A percentile compares a stretch with the other conserved stretches of the same genome.
These are phyloP conservation scores for Fragaria nilgerrensis DNA, from an alignment of 306 rosid species.

Conservation along the genomic window DNA sequence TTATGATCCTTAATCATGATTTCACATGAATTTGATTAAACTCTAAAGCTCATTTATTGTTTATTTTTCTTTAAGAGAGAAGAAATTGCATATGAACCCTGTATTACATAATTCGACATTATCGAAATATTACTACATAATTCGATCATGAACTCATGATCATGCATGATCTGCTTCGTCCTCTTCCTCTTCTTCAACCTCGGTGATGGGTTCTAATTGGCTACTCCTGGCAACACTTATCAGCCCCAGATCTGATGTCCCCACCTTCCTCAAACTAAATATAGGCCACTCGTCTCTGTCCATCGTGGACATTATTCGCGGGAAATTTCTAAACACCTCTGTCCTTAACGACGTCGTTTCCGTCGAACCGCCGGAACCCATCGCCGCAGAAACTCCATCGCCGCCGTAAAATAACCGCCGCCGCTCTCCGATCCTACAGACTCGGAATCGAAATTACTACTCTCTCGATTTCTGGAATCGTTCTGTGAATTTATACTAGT, in stretches of 20 bases:
- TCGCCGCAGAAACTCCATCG: not conserved
- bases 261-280: not conserved
- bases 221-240: not conserved
- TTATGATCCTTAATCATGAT: too few relatives aligned
- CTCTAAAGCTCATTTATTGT: too few relatives aligned
- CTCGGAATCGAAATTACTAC: not conserved
- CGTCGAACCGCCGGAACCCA: not conserved
- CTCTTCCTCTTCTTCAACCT: not conserved
- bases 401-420: not conserved
- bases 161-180: not conserved
- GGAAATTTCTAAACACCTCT: not conserved
- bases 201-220: not conserved
- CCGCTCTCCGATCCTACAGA: not conserved
- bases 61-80: too few relatives aligned
- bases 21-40: too few relatives aligned
- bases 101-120: too few relatives aligned
- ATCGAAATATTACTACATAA: not conserved
- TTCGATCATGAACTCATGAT: not conserved
- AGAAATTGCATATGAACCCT: too few relatives aligned
- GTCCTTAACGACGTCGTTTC: not conserved
- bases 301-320: not conserved
- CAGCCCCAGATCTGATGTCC: not conserved
- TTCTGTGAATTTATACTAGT: not conserved
- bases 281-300: not conserved
- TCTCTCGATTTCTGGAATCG: not conserved